Evolutionary conservation across 2,329 filamentous ascomycete genomes (phyloP).

Genomic region (Ascochyta rabiei): DNA sequence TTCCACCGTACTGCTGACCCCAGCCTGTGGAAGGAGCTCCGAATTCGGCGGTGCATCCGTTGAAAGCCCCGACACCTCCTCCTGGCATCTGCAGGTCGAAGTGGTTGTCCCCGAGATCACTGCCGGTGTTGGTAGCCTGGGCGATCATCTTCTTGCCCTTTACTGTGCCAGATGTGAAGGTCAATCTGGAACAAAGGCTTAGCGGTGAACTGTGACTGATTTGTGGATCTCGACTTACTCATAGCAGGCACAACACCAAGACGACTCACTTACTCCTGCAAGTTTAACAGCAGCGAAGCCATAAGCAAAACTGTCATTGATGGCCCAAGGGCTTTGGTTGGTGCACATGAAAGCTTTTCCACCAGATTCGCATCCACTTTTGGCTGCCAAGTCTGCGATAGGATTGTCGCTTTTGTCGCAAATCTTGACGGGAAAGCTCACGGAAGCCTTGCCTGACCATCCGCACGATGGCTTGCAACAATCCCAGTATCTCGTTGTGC

Average conservation of each 20-base stretch:
- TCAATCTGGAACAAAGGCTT: constrained; percentile 49
- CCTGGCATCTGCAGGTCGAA: constrained; percentile 49
- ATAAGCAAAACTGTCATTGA: constrained; percentile 64
- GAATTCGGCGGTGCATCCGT: constrained; percentile 42
- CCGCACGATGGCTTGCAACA: constrained; percentile 74
- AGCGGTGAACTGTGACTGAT: constrained; percentile 2
- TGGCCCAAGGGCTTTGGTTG: constrained; percentile 66
- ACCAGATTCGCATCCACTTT: constrained; percentile 58
- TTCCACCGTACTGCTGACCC: constrained; percentile 45
- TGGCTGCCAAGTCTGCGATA: constrained; percentile 57
- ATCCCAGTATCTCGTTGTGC: constrained; percentile 56
- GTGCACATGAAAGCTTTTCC: constrained; percentile 65
- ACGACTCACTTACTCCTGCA: constrained; percentile 58
- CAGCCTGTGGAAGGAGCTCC: constrained; percentile 43
- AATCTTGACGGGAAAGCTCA: constrained; percentile 59
- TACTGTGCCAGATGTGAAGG: constrained; percentile 62
- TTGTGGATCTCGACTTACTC: constrained; percentile 43
- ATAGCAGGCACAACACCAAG: constrained; percentile 71
- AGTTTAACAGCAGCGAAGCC: constrained; percentile 69
- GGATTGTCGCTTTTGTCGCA: constrained; percentile 64
- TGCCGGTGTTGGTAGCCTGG: constrained; percentile 67
- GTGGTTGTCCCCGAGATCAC: constrained; percentile 45
- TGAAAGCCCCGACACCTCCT: constrained; percentile 45
- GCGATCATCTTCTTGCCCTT: constrained; percentile 67
- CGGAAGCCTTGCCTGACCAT: constrained; percentile 63